phyloP scores from a whole-genome alignment of 1,284 basidiomycete species.

The Mycocalia duriaeana region DNA sequence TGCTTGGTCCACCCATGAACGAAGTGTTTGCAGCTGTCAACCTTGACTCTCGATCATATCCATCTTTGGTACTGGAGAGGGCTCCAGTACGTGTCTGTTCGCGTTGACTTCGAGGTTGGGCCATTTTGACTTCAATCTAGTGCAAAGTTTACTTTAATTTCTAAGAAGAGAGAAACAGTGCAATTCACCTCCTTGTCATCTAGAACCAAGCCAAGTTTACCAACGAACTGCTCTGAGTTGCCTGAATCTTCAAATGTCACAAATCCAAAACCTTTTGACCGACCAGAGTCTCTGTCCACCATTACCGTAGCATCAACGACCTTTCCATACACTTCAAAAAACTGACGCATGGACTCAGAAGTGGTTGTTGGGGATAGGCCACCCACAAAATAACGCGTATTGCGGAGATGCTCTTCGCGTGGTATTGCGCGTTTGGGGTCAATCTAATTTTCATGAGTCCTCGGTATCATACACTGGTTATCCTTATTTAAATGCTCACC shows the following conservation, averaged over 20 bases:
- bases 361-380: slow-evolving; percentile 90
- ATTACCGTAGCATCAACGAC: slow-evolving; percentile 98
- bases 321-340: slow-evolving; percentile 87
- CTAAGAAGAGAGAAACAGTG: neutral
- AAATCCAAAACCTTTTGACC: slow-evolving; percentile 97
- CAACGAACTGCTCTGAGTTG: slow-evolving; percentile 82
- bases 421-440: slow-evolving; percentile 99
- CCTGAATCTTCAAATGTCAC: slow-evolving; percentile 90
- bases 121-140: slow-evolving; percentile 93
- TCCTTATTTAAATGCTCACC: too few species aligned
- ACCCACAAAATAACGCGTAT: slow-evolving; percentile 93
- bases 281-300: slow-evolving; percentile 94
- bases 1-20: too few species aligned
- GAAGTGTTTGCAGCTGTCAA: too few species aligned
- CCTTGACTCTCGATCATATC: too few species aligned
- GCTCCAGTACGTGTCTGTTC: slow-evolving; percentile 34
- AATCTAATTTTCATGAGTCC: slow-evolving; percentile 63
- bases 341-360: slow-evolving; percentile 87
- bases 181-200: slow-evolving; percentile 83
- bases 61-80: too few species aligned
- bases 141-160: too few species aligned
- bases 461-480: too few species aligned
- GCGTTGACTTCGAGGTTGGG: slow-evolving; percentile 80
- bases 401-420: slow-evolving; percentile 87
- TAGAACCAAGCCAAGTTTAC: slow-evolving; percentile 81